Evolutionary conservation across 2,329 filamentous ascomycete genomes (phyloP).

Genomic region (Colletotrichum orchidophilum): DNA sequence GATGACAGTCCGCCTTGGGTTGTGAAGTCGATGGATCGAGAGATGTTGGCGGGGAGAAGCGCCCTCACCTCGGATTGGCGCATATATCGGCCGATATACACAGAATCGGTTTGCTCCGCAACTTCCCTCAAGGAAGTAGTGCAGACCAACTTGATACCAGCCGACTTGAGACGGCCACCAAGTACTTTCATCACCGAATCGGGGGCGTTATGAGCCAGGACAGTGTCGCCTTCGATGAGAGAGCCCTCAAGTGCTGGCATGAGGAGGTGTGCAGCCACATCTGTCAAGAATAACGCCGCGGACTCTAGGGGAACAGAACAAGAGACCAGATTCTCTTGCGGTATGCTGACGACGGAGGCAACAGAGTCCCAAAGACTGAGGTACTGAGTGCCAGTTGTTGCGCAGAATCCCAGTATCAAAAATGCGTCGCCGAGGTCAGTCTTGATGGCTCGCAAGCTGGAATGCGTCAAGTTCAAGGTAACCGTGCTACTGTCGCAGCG

Average conservation of each 20-base stretch:
- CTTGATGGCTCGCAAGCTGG: not conserved
- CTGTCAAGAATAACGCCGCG: not conserved
- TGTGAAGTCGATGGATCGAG: not conserved
- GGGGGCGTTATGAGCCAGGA: not conserved
- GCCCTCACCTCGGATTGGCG: not conserved
- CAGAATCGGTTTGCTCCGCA: not conserved
- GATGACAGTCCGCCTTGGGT: not conserved
- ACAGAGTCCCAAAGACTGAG: not conserved
- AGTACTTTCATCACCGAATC: not conserved
- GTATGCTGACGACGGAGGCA: not conserved
- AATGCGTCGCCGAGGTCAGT: not conserved
- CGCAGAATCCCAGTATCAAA: not conserved
- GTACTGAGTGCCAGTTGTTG: not conserved
- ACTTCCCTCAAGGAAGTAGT: not conserved
- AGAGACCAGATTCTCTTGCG: not conserved
- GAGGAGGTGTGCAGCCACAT: not conserved
- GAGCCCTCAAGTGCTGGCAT: not conserved
- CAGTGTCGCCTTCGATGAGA: not conserved
- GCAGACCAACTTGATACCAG: not conserved
- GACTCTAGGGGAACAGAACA: not conserved
- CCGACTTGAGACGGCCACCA: not conserved
- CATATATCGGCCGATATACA: not conserved
- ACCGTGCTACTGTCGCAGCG: not conserved
- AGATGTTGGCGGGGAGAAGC: not conserved
- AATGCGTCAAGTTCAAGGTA: not conserved